Evolutionary conservation across 2,329 filamentous ascomycete genomes (phyloP).

Genomic region (Colletotrichum plurivorum): DNA sequence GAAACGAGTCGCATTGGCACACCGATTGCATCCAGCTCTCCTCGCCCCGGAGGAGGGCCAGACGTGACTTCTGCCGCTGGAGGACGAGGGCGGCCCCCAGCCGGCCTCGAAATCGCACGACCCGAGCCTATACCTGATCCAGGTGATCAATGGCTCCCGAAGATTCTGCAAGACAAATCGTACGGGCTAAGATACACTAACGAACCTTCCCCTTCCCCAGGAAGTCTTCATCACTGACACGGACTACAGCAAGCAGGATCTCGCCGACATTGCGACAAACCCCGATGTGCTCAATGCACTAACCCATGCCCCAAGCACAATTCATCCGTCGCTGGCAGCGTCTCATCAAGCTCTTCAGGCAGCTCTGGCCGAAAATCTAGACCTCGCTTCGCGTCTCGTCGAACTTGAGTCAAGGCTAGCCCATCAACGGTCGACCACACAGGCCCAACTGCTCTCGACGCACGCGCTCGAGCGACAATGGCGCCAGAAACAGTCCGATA

Average conservation of each 20-base stretch:
- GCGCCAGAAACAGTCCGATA: constrained; percentile 88
- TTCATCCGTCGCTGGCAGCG: constrained; percentile 79
- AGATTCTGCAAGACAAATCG: constrained; percentile 85
- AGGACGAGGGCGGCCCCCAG: background rate
- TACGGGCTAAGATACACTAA: constrained; percentile 66
- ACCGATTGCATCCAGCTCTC: constrained; percentile 65
- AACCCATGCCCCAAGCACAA: constrained; percentile 74
- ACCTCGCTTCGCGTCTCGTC: constrained; percentile 74
- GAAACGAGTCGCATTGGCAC: constrained; percentile 78
- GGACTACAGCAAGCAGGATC: constrained; percentile 78
- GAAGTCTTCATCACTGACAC: constrained; percentile 25
- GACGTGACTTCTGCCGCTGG: constrained; percentile 40
- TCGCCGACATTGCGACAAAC: constrained; percentile 77
- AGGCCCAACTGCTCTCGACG: constrained; percentile 85
- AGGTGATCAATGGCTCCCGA: constrained; percentile 84
- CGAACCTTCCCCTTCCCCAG: constrained; percentile 35
- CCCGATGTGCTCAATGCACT: constrained; percentile 81
- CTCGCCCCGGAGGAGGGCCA: constrained; percentile 41
- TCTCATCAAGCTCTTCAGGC: constrained; percentile 76
- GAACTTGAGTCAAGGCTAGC: constrained; percentile 71
- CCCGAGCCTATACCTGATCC: constrained; percentile 65
- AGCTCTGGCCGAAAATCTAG: constrained; percentile 79
- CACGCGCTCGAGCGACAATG: constrained; percentile 94
- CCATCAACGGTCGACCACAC: constrained; percentile 77
- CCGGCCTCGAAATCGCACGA: constrained; percentile 39